phyloP scores from a whole-genome alignment of 768 basidiomycete species.

The Mycena crocata region DNA sequence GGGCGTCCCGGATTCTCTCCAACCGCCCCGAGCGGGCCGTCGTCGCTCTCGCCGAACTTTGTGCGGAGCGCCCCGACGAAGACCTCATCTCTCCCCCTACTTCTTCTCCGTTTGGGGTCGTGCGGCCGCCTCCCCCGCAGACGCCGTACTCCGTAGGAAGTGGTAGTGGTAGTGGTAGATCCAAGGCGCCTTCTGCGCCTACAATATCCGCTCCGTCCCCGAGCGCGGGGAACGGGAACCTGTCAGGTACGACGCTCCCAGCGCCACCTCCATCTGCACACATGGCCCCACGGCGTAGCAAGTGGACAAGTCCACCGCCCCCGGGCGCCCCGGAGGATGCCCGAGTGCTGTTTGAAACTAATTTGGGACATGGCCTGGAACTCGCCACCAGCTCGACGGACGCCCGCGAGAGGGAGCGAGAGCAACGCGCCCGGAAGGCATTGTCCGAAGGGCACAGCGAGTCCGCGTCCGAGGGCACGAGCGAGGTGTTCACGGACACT shows the following conservation, averaged over 20 bases:
- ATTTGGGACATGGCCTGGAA: slow-evolving; percentile 73
- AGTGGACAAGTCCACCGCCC: slow-evolving; percentile 90
- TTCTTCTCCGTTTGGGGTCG: slow-evolving; percentile 46
- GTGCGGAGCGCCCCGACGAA: slow-evolving; percentile 87
- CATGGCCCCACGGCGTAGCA: slow-evolving; percentile 83
- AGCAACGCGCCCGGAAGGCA: slow-evolving; percentile 20
- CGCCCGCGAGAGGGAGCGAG: slow-evolving; percentile 64
- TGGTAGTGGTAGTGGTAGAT: slow-evolving; percentile 67
- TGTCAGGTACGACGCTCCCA: slow-evolving; percentile 47
- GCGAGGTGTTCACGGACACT: slow-evolving; percentile 76
- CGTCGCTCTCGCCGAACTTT: slow-evolving; percentile 87
- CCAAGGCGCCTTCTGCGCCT: slow-evolving; percentile 52
- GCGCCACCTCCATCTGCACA: slow-evolving; percentile 67
- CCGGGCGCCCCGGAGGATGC: slow-evolving; percentile 77
- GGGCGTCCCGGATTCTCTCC: slow-evolving; percentile 87
- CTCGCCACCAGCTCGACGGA: slow-evolving; percentile 75
- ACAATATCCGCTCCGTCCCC: slow-evolving; percentile 53
- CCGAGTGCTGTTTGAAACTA: slow-evolving; percentile 74
- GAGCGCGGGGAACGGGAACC: slow-evolving; percentile 44
- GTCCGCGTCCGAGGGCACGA: slow-evolving; percentile 68
- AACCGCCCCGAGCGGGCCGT: slow-evolving; percentile 85
- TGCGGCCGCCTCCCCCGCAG: slow-evolving; percentile 73
- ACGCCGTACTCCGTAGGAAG: slow-evolving; percentile 77
- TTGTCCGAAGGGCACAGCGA: slow-evolving; percentile 50
- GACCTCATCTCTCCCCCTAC: slow-evolving; percentile 64